Evolutionary conservation across 225 moss, liverwort and hornwort species (phyloP), one percentile per base, ranked within the genome.

Genomic region (Lunularia cruciata): DNA sequence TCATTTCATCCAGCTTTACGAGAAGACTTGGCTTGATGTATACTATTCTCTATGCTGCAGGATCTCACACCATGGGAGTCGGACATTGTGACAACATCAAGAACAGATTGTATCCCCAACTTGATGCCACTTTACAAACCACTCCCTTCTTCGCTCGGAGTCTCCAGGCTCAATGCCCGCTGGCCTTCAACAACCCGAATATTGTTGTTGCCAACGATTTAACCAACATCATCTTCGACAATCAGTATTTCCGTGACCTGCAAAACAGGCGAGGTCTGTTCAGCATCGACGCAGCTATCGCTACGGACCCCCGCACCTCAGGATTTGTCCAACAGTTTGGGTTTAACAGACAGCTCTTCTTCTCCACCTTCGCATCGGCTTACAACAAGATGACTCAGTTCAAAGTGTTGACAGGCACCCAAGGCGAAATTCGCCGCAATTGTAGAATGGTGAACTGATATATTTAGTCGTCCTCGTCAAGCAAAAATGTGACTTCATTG

Each of bases 51-150:
- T n/a, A 20, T 69, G 2, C 43, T 65, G 77, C 75, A 86, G 85
- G 85, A 25, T 67, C 75, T 8, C 85, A 86, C 45, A 83, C 85
- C 1, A 79, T 83, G 67, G 85, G 85, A 74, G 75, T 86, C 16
- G 83, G 83, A 6, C 85, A 86, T 67, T 86, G 85, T 70, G 75
- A 70, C 7, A 86, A 77, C 42, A 75, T 86, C 8, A 18, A 15
- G 15, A 80, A 86, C 46, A 66, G 85, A 46, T 31, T 86, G 2
- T 86, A 83, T 32, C 85, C 85, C 2, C 28, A 42, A 46, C 36
- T 72, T 30, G 83, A 86, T 48, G 14, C 69, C 14, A 74, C 79
- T 12, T 40, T 86, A 57, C 35, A 55, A 26, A 19, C 33, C n/a
- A 55, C 57, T 12, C 70, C 55, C 1, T 62, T 71, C 46, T 86